These are phyloP conservation scores for Sarocladium kiliense DNA, from an alignment of 2,329 filamentous ascomycete genomes.

Conservation along the genomic window DNA sequence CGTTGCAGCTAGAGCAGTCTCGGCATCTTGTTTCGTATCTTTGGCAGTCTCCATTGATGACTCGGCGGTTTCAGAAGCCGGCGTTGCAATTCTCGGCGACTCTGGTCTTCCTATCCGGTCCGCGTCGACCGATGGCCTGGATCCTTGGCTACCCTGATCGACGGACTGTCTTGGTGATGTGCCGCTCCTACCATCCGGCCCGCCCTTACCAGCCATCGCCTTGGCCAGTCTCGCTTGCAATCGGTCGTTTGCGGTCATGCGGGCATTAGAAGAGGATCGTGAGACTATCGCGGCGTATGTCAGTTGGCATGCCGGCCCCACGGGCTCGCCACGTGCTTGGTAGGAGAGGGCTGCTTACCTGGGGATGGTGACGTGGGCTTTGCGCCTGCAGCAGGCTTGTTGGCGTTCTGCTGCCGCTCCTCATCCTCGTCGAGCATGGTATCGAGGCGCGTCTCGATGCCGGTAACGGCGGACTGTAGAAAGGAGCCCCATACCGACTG, in stretches of 20 bases:
- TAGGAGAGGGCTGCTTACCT: conserved; percentile 4
- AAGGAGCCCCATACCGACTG: conserved; percentile 69
- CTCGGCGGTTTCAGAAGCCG: not conserved
- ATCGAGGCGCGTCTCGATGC: conserved; percentile 89
- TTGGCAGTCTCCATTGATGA: not conserved
- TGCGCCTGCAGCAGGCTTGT: conserved; percentile 17
- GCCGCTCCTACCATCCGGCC: conserved; percentile 38
- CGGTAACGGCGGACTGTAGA: conserved; percentile 84
- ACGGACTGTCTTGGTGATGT: conserved; percentile 30
- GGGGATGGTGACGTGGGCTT: conserved; percentile 17
- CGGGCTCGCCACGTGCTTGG: no score
- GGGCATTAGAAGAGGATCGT: conserved; percentile 57
- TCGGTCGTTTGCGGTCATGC: conserved; percentile 72
- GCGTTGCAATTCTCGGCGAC: not conserved
- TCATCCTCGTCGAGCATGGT: conserved; percentile 65
- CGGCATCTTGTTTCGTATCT: not conserved
- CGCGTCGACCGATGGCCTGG: conserved; percentile 20
- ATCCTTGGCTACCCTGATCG: conserved; percentile 23
- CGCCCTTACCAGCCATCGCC: conserved; percentile 70
- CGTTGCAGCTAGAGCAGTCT: not conserved
- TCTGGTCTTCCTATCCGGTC: conserved; percentile 6
- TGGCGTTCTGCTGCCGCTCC: conserved; percentile 22
- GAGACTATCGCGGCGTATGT: conserved; percentile 29
- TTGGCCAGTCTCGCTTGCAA: conserved; percentile 86
- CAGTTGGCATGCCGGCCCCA: no score